A percentile compares a stretch with the other conserved stretches of the same genome.
phyloP scores from a whole-genome alignment of 1,139 yeast species.

The Kodamaea ohmeri region DNA sequence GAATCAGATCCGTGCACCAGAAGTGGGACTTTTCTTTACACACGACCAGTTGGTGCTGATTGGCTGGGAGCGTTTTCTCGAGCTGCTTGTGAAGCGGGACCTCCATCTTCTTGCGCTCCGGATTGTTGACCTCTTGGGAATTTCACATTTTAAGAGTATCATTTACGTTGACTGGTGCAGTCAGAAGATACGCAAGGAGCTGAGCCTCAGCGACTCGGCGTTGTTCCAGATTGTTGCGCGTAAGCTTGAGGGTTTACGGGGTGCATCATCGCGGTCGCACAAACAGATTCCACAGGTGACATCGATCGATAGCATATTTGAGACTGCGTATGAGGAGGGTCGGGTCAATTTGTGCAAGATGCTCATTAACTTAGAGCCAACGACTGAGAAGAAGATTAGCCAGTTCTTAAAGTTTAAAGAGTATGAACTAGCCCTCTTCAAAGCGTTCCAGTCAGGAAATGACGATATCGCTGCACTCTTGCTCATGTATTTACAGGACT shows the following conservation, averaged over 20 bases:
- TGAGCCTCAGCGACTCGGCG: conserved; percentile 55
- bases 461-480: conserved; percentile 63
- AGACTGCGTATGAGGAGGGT: conserved; percentile 81
- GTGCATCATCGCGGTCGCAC: conserved; percentile 12
- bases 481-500: conserved; percentile 48
- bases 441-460: conserved; percentile 66
- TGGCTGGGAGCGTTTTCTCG: conserved; percentile 55
- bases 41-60: conserved; percentile 47
- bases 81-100: conserved; percentile 57
- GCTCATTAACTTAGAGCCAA: conserved; percentile 66
- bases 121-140: conserved; percentile 50
- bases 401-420: conserved; percentile 72
- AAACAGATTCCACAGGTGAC: conserved; percentile 28
- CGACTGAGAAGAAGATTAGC: conserved; percentile 59
- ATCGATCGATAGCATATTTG: conserved; percentile 63
- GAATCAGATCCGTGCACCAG: conserved; percentile 62
- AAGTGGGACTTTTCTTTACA: conserved; percentile 70
- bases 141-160: conserved; percentile 46
- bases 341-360: conserved; percentile 63
- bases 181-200: conserved; percentile 56
- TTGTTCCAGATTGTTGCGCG: conserved; percentile 50
- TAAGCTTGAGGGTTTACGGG: conserved; percentile 16
- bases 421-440: conserved; percentile 63
- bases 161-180: conserved; percentile 84
- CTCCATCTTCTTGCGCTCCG: conserved; percentile 64